Percentiles rank a stretch among this genome's conserved stretches.
Conservation (phyloP, 257 asterid species). For the Eustoma russellianum region DNA sequence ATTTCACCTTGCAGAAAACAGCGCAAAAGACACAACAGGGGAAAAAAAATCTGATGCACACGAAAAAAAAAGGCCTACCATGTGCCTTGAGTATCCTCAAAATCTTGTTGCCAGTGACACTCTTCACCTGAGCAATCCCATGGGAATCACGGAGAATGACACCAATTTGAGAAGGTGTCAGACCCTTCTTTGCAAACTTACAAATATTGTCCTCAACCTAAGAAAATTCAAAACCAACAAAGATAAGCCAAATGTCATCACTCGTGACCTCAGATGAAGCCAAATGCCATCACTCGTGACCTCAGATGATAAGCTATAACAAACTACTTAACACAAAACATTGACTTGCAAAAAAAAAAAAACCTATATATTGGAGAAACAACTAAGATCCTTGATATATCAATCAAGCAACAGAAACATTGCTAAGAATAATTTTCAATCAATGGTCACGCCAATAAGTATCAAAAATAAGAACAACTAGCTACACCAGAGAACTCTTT, state of each 20-base stretch:
- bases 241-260: neutral
- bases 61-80: slow-evolving; percentile 5
- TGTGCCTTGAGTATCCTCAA: slow-evolving; percentile 30
- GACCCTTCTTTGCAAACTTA: slow-evolving; percentile 33
- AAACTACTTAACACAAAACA: too few relatives aligned
- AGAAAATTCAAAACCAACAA: neutral
- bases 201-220: slow-evolving; percentile 35
- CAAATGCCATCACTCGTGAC: too few relatives aligned
- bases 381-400: too few relatives aligned
- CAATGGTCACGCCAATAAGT: too few relatives aligned
- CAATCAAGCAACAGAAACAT: too few relatives aligned
- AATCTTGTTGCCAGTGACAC: slow-evolving; percentile 34
- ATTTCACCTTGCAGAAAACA: neutral
- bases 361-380: too few relatives aligned
- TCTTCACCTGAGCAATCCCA: slow-evolving; percentile 38
- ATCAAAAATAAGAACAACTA: too few relatives aligned
- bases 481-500: too few relatives aligned
- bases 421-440: too few relatives aligned
- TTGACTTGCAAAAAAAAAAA: too few relatives aligned
- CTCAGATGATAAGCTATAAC: too few relatives aligned
- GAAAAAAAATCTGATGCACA: neutral
- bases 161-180: slow-evolving; percentile 37
- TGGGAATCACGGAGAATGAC: slow-evolving; percentile 38
- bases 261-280: too few relatives aligned
- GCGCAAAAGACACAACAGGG: neutral